Base-by-base conservation (phyloP, 1,284 basidiomycete genomes). In the Rhodofomes roseus region DNA sequence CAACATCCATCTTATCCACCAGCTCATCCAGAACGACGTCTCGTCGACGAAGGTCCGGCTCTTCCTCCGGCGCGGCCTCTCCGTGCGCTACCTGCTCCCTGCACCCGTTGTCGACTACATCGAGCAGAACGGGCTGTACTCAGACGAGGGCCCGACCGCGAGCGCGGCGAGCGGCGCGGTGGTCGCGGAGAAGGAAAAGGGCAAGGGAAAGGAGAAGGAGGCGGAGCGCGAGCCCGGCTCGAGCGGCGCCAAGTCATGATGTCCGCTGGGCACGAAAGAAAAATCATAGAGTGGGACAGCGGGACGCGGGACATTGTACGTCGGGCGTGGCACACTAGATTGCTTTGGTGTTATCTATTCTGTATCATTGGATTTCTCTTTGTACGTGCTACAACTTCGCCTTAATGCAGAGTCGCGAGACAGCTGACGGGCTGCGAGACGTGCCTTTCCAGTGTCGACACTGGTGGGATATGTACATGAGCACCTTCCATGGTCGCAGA, bases 11-110 rank as follows among this genome's bases (percentile, higher is more conserved):
- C 87, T 98, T 65, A 92, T 97, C 69, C 90, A 93, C 59, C 96
- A 99, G 75, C 85, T 98, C 57, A 98, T 99, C 66, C 95, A 98
- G 75, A 99, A 99, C 74, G 96, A 99, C 73, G 96, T 99, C 53
- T 96, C 94, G 18, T 94, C 91, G 61, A 97, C 95, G 29, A 98
- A 98, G 79, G 94, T 95, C 60, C 73, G 90, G 46, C 77, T 99
- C 41, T 98, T 98, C 76, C 83, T 99, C 39, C 81, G 94, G 62
- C 84, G 96, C 63, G 95, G 96, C 2, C 89, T 98, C 69, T 95
- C 92, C 63, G 95, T 99, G 69, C 90, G 90, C 65, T 99, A 98
- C 74, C 84, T 99, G 36, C 80, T 98, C 52, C 96, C 96, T 3
- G 86, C 91, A 62, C 85, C 89, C 54, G 96, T 98, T 58, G 95